Evolutionary conservation across 352 stramenopile genomes (phyloP).

Genomic region (Phytophthora kernoviae): DNA sequence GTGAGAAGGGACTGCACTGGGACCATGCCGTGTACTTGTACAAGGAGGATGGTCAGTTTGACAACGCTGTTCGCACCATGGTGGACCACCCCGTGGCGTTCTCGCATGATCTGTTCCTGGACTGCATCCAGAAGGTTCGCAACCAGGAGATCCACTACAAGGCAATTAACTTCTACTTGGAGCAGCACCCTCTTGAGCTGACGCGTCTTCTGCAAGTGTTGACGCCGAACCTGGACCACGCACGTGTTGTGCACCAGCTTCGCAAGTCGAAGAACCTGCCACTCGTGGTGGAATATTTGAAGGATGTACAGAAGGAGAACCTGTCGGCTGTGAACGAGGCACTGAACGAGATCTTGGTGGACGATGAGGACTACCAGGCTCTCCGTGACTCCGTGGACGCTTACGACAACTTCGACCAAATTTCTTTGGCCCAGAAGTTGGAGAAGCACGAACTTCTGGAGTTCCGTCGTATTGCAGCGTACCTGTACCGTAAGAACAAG

Average conservation of each 20-base stretch:
- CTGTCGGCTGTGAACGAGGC: constrained; percentile 99
- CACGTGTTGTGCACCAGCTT: constrained; percentile 98
- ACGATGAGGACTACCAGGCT: constrained; percentile 98
- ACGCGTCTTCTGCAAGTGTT: constrained; percentile 97
- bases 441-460: constrained; percentile 99
- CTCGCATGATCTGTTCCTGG: constrained; percentile 98
- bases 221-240: constrained; percentile 98
- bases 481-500: constrained; percentile 99
- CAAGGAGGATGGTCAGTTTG: constrained; percentile 99
- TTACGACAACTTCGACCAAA: constrained; percentile 99
- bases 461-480: constrained; percentile 99
- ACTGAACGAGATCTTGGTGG: constrained; percentile 95
- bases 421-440: constrained; percentile 98
- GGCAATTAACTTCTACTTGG: constrained; percentile 98
- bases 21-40: constrained; percentile 99
- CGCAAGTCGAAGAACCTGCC: constrained; percentile 97
- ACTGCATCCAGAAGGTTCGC: constrained; percentile 98
- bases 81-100: constrained; percentile 98
- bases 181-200: constrained; percentile 97
- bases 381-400: constrained; percentile 98
- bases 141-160: constrained; percentile 99
- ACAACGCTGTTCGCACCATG: constrained; percentile 99
- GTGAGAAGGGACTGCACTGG: constrained; percentile 98
- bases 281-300: constrained; percentile 98
- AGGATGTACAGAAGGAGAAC: constrained; percentile 99